Evolutionary conservation across 345 rosid genomes (phyloP).

Genomic region (Eutrema yunnanense): DNA sequence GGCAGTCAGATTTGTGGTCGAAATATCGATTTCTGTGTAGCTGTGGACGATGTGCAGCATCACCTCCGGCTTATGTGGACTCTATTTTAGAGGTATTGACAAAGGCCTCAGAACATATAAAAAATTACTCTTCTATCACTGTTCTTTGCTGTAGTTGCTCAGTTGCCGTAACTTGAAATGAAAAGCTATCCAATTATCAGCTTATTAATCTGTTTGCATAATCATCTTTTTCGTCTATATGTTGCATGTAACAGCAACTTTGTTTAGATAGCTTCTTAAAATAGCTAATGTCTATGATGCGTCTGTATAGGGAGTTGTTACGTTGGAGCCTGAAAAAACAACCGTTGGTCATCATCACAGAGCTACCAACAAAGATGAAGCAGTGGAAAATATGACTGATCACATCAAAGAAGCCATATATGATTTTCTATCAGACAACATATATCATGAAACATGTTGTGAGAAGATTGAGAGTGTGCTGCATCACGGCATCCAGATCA

Average conservation of each 20-base stretch:
- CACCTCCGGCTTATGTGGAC: slow-evolving; percentile 55
- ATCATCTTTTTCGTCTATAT: not conserved
- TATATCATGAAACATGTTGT: slow-evolving; percentile 55
- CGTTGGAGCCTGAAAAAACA: slow-evolving; percentile 15
- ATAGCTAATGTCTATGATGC: not conserved
- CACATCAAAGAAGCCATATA: slow-evolving; percentile 43
- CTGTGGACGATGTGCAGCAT: slow-evolving; percentile 55
- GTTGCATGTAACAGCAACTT: not conserved
- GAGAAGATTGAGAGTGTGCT: slow-evolving; percentile 55
- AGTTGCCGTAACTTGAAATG: not conserved
- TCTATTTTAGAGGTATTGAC: slow-evolving; percentile 46
- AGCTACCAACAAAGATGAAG: slow-evolving; percentile 32
- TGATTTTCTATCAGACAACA: slow-evolving; percentile 44
- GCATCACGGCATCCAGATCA: slow-evolving; percentile 29
- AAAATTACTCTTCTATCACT: not conserved
- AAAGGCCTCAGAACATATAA: not conserved
- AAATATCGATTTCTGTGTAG: slow-evolving; percentile 63
- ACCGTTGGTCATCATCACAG: slow-evolving; percentile 18
- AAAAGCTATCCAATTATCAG: not conserved
- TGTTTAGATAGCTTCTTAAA: not conserved
- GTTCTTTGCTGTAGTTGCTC: too few species aligned
- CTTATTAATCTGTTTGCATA: not conserved
- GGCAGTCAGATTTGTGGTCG: slow-evolving; percentile 59
- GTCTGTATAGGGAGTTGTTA: slow-evolving; percentile 41
- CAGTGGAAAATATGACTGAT: slow-evolving; percentile 34